Evolutionary conservation across 73 alveolate species (phyloP).

Genomic region (Tetrahymena malaccensis): DNA sequence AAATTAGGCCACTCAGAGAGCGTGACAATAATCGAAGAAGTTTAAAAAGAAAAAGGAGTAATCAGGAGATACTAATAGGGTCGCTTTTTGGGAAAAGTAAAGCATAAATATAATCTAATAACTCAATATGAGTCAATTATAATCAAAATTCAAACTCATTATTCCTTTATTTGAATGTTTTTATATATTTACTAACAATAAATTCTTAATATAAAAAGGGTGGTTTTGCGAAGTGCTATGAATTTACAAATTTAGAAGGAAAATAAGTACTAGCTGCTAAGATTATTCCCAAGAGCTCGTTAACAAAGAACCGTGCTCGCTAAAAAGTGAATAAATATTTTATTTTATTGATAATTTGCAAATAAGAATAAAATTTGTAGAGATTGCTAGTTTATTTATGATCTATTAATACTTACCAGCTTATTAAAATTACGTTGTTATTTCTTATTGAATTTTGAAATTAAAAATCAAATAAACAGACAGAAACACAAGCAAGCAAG

Average conservation of each 20-base stretch:
- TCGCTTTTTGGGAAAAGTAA: not conserved
- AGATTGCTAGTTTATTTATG: not conserved
- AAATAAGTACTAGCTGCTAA: slow-evolving; percentile 75
- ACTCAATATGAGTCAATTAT: not conserved
- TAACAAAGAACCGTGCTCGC: slow-evolving; percentile 82
- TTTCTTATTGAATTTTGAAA: not conserved
- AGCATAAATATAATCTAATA: not conserved
- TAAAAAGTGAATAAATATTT: slow-evolving; percentile 43
- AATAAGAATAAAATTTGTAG: not conserved
- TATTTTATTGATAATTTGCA: not conserved
- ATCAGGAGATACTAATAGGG: not conserved
- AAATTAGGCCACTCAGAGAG: not conserved
- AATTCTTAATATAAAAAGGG: slow-evolving; percentile 40
- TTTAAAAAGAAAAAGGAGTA: not conserved
- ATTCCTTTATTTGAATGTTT: not conserved
- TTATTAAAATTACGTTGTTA: not conserved
- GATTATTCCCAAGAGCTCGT: slow-evolving; percentile 77
- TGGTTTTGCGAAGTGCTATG: slow-evolving; percentile 96
- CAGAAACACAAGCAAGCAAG: not conserved
- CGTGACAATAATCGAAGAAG: not conserved
- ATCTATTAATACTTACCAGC: not conserved
- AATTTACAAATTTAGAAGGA: slow-evolving; percentile 57
- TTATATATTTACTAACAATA: not conserved
- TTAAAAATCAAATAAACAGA: not conserved
- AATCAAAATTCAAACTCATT: not conserved